Evolutionary conservation across 768 basidiomycete genomes (phyloP), one percentile per base, ranked within the genome.

Genomic region (Leccinum uliginosum): DNA sequence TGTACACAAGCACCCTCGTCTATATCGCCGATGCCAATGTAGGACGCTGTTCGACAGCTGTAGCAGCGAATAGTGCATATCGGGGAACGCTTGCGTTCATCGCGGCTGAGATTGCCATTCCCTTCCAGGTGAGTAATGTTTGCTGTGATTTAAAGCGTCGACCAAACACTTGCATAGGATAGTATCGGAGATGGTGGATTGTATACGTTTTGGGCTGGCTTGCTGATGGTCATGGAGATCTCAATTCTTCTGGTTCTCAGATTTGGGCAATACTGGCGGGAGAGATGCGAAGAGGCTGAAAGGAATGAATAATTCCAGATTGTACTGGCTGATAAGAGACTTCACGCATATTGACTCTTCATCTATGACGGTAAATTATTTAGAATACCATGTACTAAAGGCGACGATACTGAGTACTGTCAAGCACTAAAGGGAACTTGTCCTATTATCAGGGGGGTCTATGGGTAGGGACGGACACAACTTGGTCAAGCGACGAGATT

Each of bases 21-120:
- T 95, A 93, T 65, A 81, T 94, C 44, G 90, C 94, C 17, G 93
- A 96, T 64, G 84, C 91, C 7, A 95, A 95, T 65, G 74, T 76
- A 7, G 93, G 93, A 7, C 81, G 89, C 9, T 91, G 90, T 1
- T 87, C 90, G 1, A 83, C 83, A 2, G 90, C 89, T 0, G 82
- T 84, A 9, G 91, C 93, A 1, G 72, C 77, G 44, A 95, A 95
- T 67, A 89, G 87, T 53, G 80, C 79, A 35, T 89, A 86, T 67
- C 80, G 93, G 44, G 91, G 93, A 0, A 38, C 79, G 3, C 71
- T 78, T 15, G 91, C 87, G 9, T 89, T 88, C 67, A 65, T 88
- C 11, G 83, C 84, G 1, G 82, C 82, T 1, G 90, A 94, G 67
- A 76, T 89, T n/a, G 86, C 89, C 1, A 82, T 90, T 2, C 91